Evolutionary conservation across 768 basidiomycete species (phyloP).

Genomic region (Lentinula edodes): DNA sequence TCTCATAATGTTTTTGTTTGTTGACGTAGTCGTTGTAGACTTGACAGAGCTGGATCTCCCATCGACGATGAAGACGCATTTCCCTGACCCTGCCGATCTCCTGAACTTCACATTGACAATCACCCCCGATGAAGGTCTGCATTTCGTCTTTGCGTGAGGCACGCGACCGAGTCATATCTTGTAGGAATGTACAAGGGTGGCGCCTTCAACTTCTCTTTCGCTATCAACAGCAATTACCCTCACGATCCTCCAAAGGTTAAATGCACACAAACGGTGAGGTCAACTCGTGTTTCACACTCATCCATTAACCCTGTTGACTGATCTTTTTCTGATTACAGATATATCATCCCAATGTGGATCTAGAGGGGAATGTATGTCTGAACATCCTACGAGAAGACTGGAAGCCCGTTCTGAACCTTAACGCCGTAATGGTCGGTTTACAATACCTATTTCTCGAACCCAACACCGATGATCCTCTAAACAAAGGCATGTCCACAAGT

Average conservation of each 20-base stretch:
- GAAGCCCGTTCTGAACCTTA: constrained; percentile 98
- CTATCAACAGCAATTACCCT: constrained; percentile 96
- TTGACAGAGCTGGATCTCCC: constrained; percentile 96
- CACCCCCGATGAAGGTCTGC: constrained; percentile 88
- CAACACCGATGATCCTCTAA: constrained; percentile 96
- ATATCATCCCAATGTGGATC: constrained; percentile 97
- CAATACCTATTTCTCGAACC: constrained; percentile 99
- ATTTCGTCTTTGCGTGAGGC: neutral
- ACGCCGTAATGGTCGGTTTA: constrained; percentile 96
- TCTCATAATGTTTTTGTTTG: neutral
- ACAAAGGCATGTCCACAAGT: constrained; percentile 71
- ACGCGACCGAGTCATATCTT: neutral
- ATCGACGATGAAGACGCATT: constrained; percentile 91
- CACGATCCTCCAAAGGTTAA: constrained; percentile 99
- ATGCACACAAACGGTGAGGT: constrained; percentile 83
- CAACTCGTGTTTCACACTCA: neutral
- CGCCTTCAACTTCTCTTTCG: constrained; percentile 88
- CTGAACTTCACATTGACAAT: constrained; percentile 96
- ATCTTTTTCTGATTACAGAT: constrained; percentile 48
- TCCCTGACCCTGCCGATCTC: constrained; percentile 89
- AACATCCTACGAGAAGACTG: constrained; percentile 99
- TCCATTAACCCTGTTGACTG: neutral
- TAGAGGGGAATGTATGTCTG: constrained; percentile 96
- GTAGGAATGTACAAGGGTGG: constrained; percentile 98
- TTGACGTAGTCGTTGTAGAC: constrained; percentile 42